A percentile compares a stretch with the other conserved stretches of the same genome.
Evolutionary conservation across 1,139 yeast species (phyloP).

Genomic region (Candida sp.): DNA sequence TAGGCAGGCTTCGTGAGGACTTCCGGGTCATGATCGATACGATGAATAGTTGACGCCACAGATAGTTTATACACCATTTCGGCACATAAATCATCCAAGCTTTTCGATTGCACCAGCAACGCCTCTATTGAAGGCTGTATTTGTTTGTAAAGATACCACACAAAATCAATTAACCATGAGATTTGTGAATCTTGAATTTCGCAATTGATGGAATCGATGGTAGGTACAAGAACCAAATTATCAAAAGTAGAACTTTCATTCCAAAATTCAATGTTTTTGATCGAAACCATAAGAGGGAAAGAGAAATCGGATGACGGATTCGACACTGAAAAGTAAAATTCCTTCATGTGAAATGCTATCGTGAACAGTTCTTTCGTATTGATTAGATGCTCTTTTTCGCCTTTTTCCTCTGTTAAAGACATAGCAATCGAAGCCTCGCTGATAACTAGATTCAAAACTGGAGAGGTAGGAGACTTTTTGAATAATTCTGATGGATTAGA

Average conservation of each 20-base stretch:
- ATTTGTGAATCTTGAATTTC: slow-evolving; percentile 31
- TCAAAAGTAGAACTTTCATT: slow-evolving; percentile 17
- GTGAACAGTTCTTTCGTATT: slow-evolving; percentile 9
- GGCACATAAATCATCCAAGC: slow-evolving; percentile 17
- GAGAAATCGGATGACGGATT: slow-evolving; percentile 18
- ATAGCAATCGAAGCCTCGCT: slow-evolving; percentile 38
- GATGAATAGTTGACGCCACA: slow-evolving; percentile 55
- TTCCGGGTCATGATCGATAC: slow-evolving; percentile 79
- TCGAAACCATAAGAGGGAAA: slow-evolving; percentile 17
- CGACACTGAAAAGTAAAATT: slow-evolving; percentile 17
- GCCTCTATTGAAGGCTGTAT: slow-evolving; percentile 19
- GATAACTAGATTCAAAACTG: slow-evolving; percentile 22
- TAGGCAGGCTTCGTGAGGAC: slow-evolving; percentile 89
- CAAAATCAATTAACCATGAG: slow-evolving; percentile 33
- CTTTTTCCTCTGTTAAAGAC: slow-evolving; percentile 14
- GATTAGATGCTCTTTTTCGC: slow-evolving; percentile 5
- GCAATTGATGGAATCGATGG: slow-evolving; percentile 27
- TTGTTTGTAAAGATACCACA: slow-evolving; percentile 13
- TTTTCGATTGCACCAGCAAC: slow-evolving; percentile 12
- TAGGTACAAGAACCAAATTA: slow-evolving; percentile 26
- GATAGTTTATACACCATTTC: slow-evolving; percentile 57
- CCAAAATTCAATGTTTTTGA: slow-evolving; percentile 45
- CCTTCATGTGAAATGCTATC: slow-evolving; percentile 33
- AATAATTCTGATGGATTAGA: slow-evolving; percentile 14
- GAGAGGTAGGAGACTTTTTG: slow-evolving; percentile 14